phyloP scores from a whole-genome alignment of 306 rosid species.

The Pterocarpus santalinus region DNA sequence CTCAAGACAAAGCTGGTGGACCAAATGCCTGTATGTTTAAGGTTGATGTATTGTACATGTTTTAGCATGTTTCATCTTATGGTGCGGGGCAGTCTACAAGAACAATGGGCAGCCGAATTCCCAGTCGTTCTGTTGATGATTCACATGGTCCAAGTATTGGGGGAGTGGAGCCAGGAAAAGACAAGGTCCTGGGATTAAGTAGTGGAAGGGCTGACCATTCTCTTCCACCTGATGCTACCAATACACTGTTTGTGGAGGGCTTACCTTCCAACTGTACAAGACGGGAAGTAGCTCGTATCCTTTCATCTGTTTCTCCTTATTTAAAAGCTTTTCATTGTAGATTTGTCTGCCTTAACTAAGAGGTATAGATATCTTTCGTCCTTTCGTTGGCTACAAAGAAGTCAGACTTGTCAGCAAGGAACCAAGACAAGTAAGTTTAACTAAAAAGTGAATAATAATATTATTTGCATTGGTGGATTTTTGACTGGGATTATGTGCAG shows the following conservation, averaged over 20 bases:
- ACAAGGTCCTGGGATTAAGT: slow-evolving; percentile 67
- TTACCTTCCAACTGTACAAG: slow-evolving; percentile 88
- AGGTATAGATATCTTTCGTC: slow-evolving; percentile 86
- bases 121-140: slow-evolving; percentile 71
- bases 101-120: slow-evolving; percentile 66
- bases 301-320: slow-evolving; percentile 41
- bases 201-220: slow-evolving; percentile 79
- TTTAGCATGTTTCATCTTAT: slow-evolving; percentile 80
- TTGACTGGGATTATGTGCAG: slow-evolving; percentile 65
- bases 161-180: slow-evolving; percentile 77
- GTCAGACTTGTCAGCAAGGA: slow-evolving; percentile 98
- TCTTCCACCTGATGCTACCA: slow-evolving; percentile 94
- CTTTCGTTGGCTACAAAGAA: slow-evolving; percentile 99
- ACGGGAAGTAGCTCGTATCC: slow-evolving; percentile 99
- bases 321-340: slow-evolving; percentile 31
- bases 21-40: slow-evolving; percentile 35
- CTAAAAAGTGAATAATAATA: slow-evolving; percentile 21
- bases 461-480: slow-evolving; percentile 44
- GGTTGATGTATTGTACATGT: slow-evolving; percentile 49
- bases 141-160: slow-evolving; percentile 67
- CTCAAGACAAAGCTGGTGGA: background rate
- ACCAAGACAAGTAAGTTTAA: slow-evolving; percentile 86
- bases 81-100: slow-evolving; percentile 84
- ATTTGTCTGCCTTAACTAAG: slow-evolving; percentile 62
- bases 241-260: slow-evolving; percentile 95